Conservation (phyloP, 2,329 filamentous ascomycete genomes). For the Cadophora gregata region DNA sequence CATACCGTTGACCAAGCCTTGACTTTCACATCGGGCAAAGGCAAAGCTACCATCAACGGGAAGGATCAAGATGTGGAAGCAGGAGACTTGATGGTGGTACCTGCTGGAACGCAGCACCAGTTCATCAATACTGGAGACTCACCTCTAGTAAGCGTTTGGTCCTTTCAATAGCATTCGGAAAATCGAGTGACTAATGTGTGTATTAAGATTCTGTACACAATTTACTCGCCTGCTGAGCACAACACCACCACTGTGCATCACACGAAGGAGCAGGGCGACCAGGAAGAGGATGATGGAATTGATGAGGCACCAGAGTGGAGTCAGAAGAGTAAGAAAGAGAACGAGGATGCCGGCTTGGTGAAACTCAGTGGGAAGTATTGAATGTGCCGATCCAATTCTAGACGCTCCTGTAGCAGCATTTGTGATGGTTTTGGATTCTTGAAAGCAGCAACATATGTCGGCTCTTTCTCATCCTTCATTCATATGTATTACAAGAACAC, state of each 20-base stretch:
- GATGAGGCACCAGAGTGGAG: constrained; percentile 68
- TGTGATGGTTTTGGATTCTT: not conserved
- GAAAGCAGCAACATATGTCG: not conserved
- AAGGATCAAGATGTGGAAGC: constrained; percentile 56
- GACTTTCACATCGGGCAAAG: constrained; percentile 65
- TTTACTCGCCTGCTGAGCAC: constrained; percentile 69
- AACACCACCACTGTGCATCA: constrained; percentile 63
- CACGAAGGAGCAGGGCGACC: constrained; percentile 67
- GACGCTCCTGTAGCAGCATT: not conserved
- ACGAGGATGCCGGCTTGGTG: constrained; percentile 61
- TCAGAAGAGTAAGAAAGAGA: constrained; percentile 60
- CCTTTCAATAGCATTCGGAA: not conserved
- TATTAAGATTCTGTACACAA: constrained; percentile 59
- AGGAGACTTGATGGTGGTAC: constrained; percentile 58
- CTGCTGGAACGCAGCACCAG: constrained; percentile 69
- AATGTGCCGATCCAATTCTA: not conserved
- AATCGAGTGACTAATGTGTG: not conserved
- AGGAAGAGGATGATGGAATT: constrained; percentile 64
- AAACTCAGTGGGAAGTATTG: constrained; percentile 47
- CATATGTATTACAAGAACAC: not conserved
- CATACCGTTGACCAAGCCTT: constrained; percentile 70
- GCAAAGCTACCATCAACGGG: constrained; percentile 62
- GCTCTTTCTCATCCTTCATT: not conserved
- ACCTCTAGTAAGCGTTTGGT: constrained; percentile 49
- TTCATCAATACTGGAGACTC: constrained; percentile 66